Evolutionary conservation across 805 yeast genomes (phyloP), one percentile per base, ranked within the genome.

Genomic region (Henningerozyma blattae): DNA sequence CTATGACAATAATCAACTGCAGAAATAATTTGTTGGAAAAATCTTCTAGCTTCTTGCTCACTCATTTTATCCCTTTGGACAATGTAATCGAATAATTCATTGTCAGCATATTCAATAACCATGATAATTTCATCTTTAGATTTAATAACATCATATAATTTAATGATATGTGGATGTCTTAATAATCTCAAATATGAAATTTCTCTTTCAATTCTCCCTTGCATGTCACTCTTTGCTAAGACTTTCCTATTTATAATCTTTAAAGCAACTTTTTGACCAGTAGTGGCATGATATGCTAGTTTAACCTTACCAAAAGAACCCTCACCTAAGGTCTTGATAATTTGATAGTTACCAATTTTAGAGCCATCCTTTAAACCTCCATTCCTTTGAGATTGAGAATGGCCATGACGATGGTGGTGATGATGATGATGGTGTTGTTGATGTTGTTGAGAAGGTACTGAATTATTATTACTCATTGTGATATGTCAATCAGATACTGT

Each of bases 71-170:
- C 96, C 48, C 85, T 71, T 53, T 89, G 95, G n/a, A 89, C 94
- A 56, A 89, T 89, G 54, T 89, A 87, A 50, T 89, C 97, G 52
- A 89, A 89, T 48, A 89, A 68, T 60, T 89, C 97, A 46, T 85
- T 84, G n/a, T 94, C 94, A 1, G 96, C 97, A 53, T 72, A 89
- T 61, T 89, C 97, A 51, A 89, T 85, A 20, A 89, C 96, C 95
- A 89, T 89, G 49, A 89, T 82, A 46, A 89, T 89, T 52, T 89
- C 97, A 47, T 89, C 95, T 47, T 83, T 83, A 26, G 94, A 81
- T 57, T 87, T 87, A 55, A 89, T 89, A 28, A 89, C 97, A 57
- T 89, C 97, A 60, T 86, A 89, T 34, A 89, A 66, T 59, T 89
- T 89, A 62, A 89, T 89, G 58, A 89, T 89, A 58, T 89, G 97